Conservation (phyloP, 2,329 filamentous ascomycete genomes). For the Pseudofabraea citricarpa region DNA sequence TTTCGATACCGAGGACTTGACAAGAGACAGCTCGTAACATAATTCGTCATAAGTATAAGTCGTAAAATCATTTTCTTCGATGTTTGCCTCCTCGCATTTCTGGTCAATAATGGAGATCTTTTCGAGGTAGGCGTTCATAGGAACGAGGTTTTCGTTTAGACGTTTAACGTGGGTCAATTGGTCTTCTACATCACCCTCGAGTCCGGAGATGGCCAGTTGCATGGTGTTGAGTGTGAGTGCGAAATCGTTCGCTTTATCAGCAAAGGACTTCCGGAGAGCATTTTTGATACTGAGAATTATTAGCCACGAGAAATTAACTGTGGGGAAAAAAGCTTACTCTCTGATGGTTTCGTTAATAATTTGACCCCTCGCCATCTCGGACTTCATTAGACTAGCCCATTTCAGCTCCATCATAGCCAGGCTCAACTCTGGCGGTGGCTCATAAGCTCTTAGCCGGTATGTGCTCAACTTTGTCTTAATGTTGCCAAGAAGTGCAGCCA, state of each 20-base stretch:
- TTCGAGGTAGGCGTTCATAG: conserved; percentile 85
- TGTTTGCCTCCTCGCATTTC: conserved; percentile 93
- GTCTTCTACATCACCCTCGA: conserved; percentile 95
- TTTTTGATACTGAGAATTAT: conserved; percentile 75
- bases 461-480: conserved; percentile 99
- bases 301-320: conserved; percentile 18
- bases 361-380: conserved; percentile 85
- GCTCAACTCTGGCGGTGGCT: conserved; percentile 79
- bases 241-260: conserved; percentile 98
- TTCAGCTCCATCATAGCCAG: conserved; percentile 77
- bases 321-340: conserved; percentile 55
- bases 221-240: conserved; percentile 92
- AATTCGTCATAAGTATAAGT: conserved; percentile 98
- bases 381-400: conserved; percentile 74
- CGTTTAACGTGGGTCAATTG: conserved; percentile 83
- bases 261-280: conserved; percentile 83
- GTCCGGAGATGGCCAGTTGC: conserved; percentile 89
- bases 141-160: conserved; percentile 78
- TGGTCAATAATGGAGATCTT: conserved; percentile 81
- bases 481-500: conserved; percentile 89
- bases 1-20: conserved; percentile 89
- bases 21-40: conserved; percentile 85
- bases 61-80: conserved; percentile 99
- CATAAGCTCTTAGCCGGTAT: conserved; percentile 85
- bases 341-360: conserved; percentile 97